Evolutionary conservation across 2,329 filamentous ascomycete genomes (phyloP).

Genomic region (Penicillium sp.): DNA sequence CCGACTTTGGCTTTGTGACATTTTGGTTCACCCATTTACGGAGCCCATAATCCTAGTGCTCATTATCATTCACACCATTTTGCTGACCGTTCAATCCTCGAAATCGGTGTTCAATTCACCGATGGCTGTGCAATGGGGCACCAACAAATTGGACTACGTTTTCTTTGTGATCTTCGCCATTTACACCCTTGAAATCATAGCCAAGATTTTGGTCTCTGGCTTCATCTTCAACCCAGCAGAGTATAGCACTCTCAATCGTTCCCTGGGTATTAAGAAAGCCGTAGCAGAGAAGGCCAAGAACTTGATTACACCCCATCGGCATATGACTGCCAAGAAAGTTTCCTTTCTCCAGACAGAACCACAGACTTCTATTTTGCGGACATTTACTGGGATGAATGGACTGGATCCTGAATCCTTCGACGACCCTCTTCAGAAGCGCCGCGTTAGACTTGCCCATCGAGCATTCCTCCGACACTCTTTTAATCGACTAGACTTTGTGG

Average conservation of each 20-base stretch:
- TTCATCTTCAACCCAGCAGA: slow-evolving; percentile 85
- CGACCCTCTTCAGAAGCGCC: slow-evolving; percentile 69
- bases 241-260: slow-evolving; percentile 83
- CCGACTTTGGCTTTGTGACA: slow-evolving; percentile 67
- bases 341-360: slow-evolving; percentile 35
- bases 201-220: slow-evolving; percentile 85
- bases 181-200: slow-evolving; percentile 78
- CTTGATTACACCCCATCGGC: slow-evolving; percentile 75
- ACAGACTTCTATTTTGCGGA: slow-evolving; percentile 59
- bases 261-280: slow-evolving; percentile 66
- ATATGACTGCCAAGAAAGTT: slow-evolving; percentile 57
- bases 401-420: slow-evolving; percentile 52
- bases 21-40: slow-evolving; percentile 78
- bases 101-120: slow-evolving; percentile 61
- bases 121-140: slow-evolving; percentile 60
- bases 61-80: slow-evolving; percentile 78
- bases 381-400: slow-evolving; percentile 68
- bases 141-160: slow-evolving; percentile 63
- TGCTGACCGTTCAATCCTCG: slow-evolving; percentile 79
- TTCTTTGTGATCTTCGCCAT: slow-evolving; percentile 78
- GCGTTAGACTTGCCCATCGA: slow-evolving; percentile 76
- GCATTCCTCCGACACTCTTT: slow-evolving; percentile 94
- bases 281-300: slow-evolving; percentile 69
- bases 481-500: slow-evolving; percentile 90
- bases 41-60: slow-evolving; percentile 81